A percentile compares a stretch with the other conserved stretches of the same genome.
These are phyloP conservation scores for Quercus agrifolia DNA, from an alignment of 306 rosid species.

Conservation along the genomic window DNA sequence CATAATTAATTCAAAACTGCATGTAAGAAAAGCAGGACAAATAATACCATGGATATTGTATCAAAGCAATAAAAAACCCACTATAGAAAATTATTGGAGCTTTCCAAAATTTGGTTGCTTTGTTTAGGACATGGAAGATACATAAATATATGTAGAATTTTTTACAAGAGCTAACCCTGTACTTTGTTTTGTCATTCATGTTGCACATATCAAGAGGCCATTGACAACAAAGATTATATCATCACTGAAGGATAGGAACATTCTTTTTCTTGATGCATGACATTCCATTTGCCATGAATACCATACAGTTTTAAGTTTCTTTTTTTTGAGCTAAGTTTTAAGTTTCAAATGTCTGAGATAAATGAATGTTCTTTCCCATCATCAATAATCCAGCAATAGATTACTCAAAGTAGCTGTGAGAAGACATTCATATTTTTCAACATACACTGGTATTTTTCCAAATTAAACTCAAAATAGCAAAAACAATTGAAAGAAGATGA, in stretches of 20 bases:
- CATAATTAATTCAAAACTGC: neutral
- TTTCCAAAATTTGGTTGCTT: neutral
- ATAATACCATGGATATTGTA: neutral
- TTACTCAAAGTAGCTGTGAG: slow-evolving; percentile 1
- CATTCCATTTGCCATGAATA: neutral
- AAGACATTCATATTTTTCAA: slow-evolving; percentile 4
- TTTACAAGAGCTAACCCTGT: neutral
- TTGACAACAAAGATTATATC: neutral
- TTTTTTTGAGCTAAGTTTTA: no score
- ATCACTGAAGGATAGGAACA: neutral
- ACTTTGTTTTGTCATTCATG: neutral
- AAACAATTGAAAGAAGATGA: slow-evolving; percentile 3
- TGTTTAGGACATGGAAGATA: neutral
- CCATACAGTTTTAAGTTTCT: neutral
- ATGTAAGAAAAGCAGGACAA: neutral
- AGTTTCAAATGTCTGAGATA: neutral
- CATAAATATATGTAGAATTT: neutral
- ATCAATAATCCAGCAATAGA: neutral
- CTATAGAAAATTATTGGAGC: neutral
- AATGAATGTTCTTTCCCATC: neutral
- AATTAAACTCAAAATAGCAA: neutral
- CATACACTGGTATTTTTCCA: neutral
- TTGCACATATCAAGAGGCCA: neutral
- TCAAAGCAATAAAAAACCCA: neutral
- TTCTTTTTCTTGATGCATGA: neutral